A percentile compares a stretch with the other conserved stretches of the same genome.
Conservation (phyloP, 768 basidiomycete genomes). For the Trametopsis cervina region DNA sequence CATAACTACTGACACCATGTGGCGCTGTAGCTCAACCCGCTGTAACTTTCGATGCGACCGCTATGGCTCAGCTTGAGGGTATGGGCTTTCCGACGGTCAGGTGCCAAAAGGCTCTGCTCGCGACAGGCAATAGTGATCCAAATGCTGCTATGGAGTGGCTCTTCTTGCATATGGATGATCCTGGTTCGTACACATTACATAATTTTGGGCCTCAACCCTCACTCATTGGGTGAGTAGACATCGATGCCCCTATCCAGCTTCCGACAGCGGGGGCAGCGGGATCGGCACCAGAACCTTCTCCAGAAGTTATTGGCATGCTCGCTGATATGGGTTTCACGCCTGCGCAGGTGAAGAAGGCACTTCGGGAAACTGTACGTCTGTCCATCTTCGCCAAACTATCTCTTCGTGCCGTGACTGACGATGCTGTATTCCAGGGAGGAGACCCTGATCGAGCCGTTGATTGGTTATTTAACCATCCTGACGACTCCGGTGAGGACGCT, state of each 20-base stretch:
- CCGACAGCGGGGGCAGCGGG: conserved; percentile 20
- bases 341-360: conserved; percentile 79
- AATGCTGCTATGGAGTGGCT: conserved; percentile 95
- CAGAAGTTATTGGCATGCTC: conserved; percentile 68
- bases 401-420: background rate
- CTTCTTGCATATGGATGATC: conserved; percentile 91
- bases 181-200: conserved; percentile 41
- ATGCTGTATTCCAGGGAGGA: conserved; percentile 40
- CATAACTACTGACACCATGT: background rate
- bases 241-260: conserved; percentile 66
- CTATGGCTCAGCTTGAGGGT: conserved; percentile 68
- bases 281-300: conserved; percentile 44
- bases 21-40: background rate
- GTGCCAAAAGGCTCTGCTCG: conserved; percentile 86
- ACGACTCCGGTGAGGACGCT: conserved; percentile 66
- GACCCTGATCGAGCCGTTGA: conserved; percentile 85
- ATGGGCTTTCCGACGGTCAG: conserved; percentile 90
- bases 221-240: conserved; percentile 45
- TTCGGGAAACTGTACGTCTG: conserved; percentile 71
- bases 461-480: conserved; percentile 94
- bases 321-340: conserved; percentile 89
- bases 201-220: background rate
- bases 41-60: conserved; percentile 54
- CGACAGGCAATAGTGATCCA: conserved; percentile 70
- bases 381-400: background rate